Evolutionary conservation across 208 protist genomes (phyloP).

Genomic region (Tritrichomonas musculus): DNA sequence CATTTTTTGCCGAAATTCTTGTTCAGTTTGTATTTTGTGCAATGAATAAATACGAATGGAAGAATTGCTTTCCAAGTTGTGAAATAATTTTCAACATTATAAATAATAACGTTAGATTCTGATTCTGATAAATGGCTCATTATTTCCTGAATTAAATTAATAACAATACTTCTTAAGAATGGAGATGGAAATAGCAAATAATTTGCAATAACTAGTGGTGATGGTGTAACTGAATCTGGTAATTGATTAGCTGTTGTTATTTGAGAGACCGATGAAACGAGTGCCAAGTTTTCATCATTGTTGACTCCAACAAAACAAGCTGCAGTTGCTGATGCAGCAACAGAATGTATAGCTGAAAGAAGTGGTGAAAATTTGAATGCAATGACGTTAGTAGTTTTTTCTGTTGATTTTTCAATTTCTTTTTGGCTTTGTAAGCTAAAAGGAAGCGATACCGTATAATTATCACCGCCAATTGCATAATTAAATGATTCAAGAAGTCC

Average conservation of each 20-base stretch:
- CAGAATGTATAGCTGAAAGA: neutral
- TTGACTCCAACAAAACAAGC: neutral
- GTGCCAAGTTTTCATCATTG: neutral
- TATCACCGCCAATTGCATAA: neutral
- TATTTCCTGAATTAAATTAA: neutral
- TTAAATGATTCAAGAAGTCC: neutral
- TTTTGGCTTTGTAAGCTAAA: neutral
- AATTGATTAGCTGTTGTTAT: neutral
- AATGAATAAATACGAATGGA: neutral
- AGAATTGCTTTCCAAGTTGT: neutral
- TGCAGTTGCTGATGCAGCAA: neutral
- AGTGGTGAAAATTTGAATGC: neutral
- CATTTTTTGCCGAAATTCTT: neutral
- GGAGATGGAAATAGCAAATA: neutral
- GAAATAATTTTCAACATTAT: neutral
- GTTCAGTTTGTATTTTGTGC: neutral
- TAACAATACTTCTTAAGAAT: neutral
- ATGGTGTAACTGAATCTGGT: neutral
- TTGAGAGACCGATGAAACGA: neutral
- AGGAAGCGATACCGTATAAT: neutral
- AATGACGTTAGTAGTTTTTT: neutral
- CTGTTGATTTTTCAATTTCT: neutral
- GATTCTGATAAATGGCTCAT: neutral
- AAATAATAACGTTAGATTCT: neutral
- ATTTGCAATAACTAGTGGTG: neutral